A percentile compares a stretch with the other conserved stretches of the same genome.
phyloP scores from a whole-genome alignment of 352 stramenopile species.

The Phytophthora tubulina region DNA sequence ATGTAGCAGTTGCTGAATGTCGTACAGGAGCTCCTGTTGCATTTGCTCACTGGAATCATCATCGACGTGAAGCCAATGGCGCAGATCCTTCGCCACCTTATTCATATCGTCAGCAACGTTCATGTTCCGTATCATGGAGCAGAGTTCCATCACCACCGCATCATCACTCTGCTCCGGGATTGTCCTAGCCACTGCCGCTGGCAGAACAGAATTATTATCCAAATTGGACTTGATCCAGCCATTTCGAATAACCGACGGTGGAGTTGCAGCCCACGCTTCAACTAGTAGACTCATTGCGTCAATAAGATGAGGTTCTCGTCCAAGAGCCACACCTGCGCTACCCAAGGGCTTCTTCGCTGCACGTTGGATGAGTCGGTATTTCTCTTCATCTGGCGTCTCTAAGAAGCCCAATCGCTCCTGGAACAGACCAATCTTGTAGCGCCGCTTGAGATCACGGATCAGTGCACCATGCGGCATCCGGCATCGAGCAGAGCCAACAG shows the following conservation, averaged over 20 bases:
- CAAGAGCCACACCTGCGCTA: constrained; percentile 45
- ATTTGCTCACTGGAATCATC: constrained; percentile 62
- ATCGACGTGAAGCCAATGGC: constrained; percentile 50
- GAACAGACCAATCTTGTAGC: constrained; percentile 62
- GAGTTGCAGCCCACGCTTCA: constrained; percentile 48
- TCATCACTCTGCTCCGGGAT: constrained; percentile 43
- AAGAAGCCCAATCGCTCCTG: constrained; percentile 55
- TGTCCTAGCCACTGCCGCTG: neutral
- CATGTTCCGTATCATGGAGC: constrained; percentile 47
- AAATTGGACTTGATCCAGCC: constrained; percentile 51
- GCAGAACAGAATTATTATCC: constrained; percentile 6
- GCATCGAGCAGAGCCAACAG: constrained; percentile 22
- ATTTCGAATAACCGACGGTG: constrained; percentile 31
- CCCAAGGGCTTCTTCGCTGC: constrained; percentile 49
- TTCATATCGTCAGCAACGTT: constrained; percentile 42
- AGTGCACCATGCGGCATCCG: constrained; percentile 50
- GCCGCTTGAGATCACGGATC: constrained; percentile 58
- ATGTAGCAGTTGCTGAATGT: constrained; percentile 54
- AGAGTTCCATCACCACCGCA: constrained; percentile 47
- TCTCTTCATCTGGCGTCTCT: constrained; percentile 54
- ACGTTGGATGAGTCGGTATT: constrained; percentile 51
- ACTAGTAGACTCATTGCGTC: constrained; percentile 58
- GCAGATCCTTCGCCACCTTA: constrained; percentile 50
- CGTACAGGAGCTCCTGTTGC: constrained; percentile 57
- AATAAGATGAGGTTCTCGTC: constrained; percentile 48